phyloP scores from a whole-genome alignment of 208 protist genomes.

The Blastocrithidia nonstop region DNA sequence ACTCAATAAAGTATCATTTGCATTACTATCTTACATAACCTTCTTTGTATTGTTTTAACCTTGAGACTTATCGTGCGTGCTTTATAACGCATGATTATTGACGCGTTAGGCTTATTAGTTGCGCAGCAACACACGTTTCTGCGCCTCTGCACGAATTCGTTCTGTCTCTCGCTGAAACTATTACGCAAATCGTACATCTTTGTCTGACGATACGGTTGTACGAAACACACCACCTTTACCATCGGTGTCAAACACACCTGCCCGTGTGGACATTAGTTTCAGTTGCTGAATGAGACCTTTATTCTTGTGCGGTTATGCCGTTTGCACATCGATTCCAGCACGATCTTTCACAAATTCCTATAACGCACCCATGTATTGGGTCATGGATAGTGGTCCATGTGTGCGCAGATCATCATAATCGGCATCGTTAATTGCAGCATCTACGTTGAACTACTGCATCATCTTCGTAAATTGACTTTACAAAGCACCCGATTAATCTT shows the following conservation, averaged over 20 bases:
- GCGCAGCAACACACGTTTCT: slow-evolving; percentile 11
- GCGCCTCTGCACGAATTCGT: slow-evolving; percentile 42
- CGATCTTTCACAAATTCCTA: slow-evolving; percentile 66
- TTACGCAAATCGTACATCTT: slow-evolving; percentile 49
- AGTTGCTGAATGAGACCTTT: slow-evolving; percentile 74
- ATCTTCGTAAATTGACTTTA: slow-evolving; percentile 55
- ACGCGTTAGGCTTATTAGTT: slow-evolving; percentile 1
- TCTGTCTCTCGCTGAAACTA: slow-evolving; percentile 54
- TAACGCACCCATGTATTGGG: slow-evolving; percentile 62
- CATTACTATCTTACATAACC: no score
- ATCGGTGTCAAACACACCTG: slow-evolving; percentile 41
- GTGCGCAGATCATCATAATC: slow-evolving; percentile 63
- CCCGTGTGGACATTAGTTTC: slow-evolving; percentile 27
- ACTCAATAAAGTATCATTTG: no score
- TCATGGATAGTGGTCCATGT: slow-evolving; percentile 46
- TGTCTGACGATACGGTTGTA: slow-evolving; percentile 51
- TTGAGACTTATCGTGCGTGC: no score
- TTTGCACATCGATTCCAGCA: slow-evolving; percentile 52
- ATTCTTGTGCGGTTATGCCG: slow-evolving; percentile 50
- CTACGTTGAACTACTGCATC: slow-evolving; percentile 61
- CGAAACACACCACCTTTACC: slow-evolving; percentile 28
- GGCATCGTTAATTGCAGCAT: slow-evolving; percentile 49
- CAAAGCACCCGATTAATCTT: slow-evolving; percentile 22
- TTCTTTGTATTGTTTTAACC: no score
- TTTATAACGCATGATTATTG: no score